Evolutionary conservation across 2,329 filamentous ascomycete species (phyloP), one percentile per base, ranked within the genome.

Genomic region (Talaromyces funiculosus): DNA sequence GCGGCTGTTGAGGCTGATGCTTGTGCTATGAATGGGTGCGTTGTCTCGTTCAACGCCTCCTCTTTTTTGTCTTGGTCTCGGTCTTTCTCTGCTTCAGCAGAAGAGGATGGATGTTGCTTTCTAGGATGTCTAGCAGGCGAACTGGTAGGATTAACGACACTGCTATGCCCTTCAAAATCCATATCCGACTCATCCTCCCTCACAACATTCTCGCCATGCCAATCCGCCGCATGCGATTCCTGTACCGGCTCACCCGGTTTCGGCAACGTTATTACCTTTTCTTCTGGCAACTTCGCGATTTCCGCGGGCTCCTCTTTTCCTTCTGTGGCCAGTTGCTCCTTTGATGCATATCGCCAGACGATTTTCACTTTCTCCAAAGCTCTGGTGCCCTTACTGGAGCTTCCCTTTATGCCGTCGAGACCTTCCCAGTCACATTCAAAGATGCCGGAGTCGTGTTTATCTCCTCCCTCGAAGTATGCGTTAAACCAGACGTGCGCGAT

Each of bases 401-500:
- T 92, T 0, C 94, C 94, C 73, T 97, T 97, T 73, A 99, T 92
- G 3, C 94, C 94, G 67, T 99, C 94, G 85, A 99, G 90, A 20
- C 81, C 82, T 18, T 89, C 86, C 86, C 87, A 90, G n/a, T 84
- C 82, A 26, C 86, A 85, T 63, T 87, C 84, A 70, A 89, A 90
- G 6, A 89, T 80, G 9, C 87, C 93, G 9, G 83, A 89, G 45
- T 87, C 82, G 53, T 89, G 82, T 0, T 90, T 81, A 16, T 80
- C 77, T 24, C 89, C 90, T 47, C 92, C 92, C 76, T 97, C 94
- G 68, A 97, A 97, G 75, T 87, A 97, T 1, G 87, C 81, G 70
- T 99, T 99, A 80, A 97, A 96, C 94, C 94, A 99, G 16, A 96
- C 90, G 69, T 97, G 93, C 0, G 92, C 92, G 9, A 97, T 87